Evolutionary conservation across 805 yeast species (phyloP).

Genomic region (Yarrowia sp.): DNA sequence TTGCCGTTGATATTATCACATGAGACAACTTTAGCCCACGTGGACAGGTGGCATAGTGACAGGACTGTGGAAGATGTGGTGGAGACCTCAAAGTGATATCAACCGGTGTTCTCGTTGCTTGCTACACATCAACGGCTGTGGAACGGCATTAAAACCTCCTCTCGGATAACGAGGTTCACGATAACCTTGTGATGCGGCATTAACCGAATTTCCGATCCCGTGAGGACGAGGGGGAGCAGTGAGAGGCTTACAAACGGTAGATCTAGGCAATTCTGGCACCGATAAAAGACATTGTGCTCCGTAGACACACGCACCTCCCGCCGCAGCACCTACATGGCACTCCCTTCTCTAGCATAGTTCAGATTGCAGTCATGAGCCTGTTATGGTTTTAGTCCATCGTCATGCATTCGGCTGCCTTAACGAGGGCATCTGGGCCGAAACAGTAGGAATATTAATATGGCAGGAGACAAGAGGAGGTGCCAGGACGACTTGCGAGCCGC

Average conservation of each 20-base stretch:
- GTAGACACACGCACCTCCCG: no score
- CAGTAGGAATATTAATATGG: constrained; percentile 8
- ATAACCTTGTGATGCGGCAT: constrained; percentile 34
- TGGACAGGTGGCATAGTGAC: neutral
- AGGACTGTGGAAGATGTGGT: no score
- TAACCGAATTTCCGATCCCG: constrained; percentile 17
- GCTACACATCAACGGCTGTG: neutral
- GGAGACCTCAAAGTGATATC: no score
- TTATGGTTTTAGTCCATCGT: constrained; percentile 24
- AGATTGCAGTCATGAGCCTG: constrained; percentile 11
- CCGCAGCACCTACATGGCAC: no score
- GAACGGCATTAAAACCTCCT: constrained; percentile 1
- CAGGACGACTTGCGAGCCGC: no score
- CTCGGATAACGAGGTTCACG: constrained; percentile 16
- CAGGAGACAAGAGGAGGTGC: no score
- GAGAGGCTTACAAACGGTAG: no score
- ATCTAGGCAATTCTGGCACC: no score
- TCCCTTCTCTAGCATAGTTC: neutral
- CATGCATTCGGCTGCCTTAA: constrained; percentile 33
- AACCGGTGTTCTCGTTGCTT: no score
- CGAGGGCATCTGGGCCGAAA: constrained; percentile 19
- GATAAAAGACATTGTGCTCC: no score
- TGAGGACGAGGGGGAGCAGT: no score
- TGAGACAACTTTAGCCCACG: constrained; percentile 29
- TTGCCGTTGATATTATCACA: constrained; percentile 3